Percentiles rank a stretch among this genome's conserved stretches.
Evolutionary conservation across 2,329 filamentous ascomycete genomes (phyloP).

Genomic region (Fonsecaea multimorphosa): DNA sequence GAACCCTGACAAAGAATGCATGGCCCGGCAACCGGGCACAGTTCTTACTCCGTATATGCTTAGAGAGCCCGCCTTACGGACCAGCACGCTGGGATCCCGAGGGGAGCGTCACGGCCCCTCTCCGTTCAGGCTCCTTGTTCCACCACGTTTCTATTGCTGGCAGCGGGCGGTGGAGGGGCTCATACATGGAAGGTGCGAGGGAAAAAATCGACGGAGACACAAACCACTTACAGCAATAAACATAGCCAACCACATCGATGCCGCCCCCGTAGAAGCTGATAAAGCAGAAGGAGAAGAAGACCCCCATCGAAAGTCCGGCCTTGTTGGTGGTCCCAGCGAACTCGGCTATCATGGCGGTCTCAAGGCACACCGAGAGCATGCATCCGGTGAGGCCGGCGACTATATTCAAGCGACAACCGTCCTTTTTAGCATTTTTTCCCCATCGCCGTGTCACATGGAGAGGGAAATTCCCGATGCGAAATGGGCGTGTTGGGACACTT

Average conservation of each 20-base stretch:
- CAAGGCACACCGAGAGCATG: slow-evolving; percentile 33
- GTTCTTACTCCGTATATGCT: slow-evolving; percentile 3
- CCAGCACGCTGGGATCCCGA: background rate
- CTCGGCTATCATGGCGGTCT: slow-evolving; percentile 37
- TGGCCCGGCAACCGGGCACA: background rate
- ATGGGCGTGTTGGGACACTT: slow-evolving; percentile 25
- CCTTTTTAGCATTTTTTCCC: slow-evolving; percentile 1
- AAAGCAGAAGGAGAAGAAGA: slow-evolving; percentile 67
- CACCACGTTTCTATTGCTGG: slow-evolving; percentile 13
- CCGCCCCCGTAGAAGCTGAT: slow-evolving; percentile 34
- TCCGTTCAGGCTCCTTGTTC: slow-evolving; percentile 6
- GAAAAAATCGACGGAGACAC: background rate
- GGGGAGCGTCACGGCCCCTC: background rate
- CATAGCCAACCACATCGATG: slow-evolving; percentile 35
- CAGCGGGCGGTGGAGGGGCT: background rate
- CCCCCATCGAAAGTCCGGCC: slow-evolving; percentile 34
- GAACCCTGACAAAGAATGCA: slow-evolving; percentile 15
- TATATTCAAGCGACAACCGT: slow-evolving; percentile 8
- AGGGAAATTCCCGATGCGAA: background rate
- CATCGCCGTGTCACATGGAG: slow-evolving; percentile 10
- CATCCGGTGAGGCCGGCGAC: slow-evolving; percentile 32
- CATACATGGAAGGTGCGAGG: slow-evolving; percentile 15
- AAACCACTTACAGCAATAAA: slow-evolving; percentile 32
- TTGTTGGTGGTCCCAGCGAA: slow-evolving; percentile 44
- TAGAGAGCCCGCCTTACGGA: slow-evolving; percentile 9